Evolutionary conservation across 2,329 filamentous ascomycete genomes (phyloP), one percentile per base, ranked within the genome.

Genomic region (Aspergillus sp.): DNA sequence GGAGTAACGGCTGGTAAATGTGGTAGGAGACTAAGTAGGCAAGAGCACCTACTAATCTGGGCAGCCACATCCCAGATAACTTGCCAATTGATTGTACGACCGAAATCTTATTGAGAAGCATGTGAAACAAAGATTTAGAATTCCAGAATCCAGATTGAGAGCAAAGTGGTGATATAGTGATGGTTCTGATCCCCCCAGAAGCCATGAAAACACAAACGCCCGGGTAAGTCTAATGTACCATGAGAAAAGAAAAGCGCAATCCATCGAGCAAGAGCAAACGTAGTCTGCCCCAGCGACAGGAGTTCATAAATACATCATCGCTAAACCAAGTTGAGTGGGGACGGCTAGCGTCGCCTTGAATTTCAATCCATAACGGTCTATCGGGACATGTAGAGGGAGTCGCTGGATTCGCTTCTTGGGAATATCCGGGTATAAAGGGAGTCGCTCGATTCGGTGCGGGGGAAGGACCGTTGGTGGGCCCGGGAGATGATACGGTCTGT

Each of bases 391-490:
- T 52, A 56, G 3, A 65, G 56, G 11, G 62, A 65, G 36, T 65
- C 62, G 52, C 61, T 65, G 5, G 62, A 65, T 46, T 64, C 61
- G 2, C 58, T 62, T 19, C 62, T 52, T 13, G 62, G 62, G 56
- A 65, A 65, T 27, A 64, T 59, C 37, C 62, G 56, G 11, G 61
- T 60, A 44, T 64, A 62, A 34, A 65, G 45, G 35, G 62, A 65
- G 43, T 66, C 61, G 50, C 54, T 65, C 5, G 63, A 65, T 46
- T 66, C 62, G 39, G 59, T 62, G 33, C 62, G 60, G 2, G 57
- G 60, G 57, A 66, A 65, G 47, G 58, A 52, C 12, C 63, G 60
- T 44, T 66, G 62, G 42, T 65, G 59, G 36, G 60, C 63, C 42
- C 60, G 61, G 36, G 62, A 65, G 36, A 65, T 59, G 39, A 56